Conservation (phyloP, 2,329 filamentous ascomycete species). For the Aspergillus quadricinctus region DNA sequence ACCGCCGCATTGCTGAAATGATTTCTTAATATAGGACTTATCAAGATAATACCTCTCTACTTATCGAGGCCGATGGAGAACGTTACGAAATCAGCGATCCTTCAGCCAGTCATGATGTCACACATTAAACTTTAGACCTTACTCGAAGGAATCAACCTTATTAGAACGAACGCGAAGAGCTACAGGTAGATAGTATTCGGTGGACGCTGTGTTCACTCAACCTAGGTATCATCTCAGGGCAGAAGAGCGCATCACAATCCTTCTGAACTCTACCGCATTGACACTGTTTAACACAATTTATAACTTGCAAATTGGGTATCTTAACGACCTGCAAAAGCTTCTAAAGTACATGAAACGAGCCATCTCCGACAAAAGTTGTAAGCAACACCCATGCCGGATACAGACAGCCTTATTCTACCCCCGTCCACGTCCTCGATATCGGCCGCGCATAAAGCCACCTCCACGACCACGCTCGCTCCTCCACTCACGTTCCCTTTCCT, state of each 20-base stretch:
- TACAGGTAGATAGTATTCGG: neutral
- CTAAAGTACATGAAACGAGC: neutral
- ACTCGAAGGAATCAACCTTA: neutral
- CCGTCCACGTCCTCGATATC: slow-evolving; percentile 45
- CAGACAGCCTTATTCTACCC: slow-evolving; percentile 18
- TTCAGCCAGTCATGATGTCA: slow-evolving; percentile 8
- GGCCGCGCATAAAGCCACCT: slow-evolving; percentile 41
- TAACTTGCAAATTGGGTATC: neutral
- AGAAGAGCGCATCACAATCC: neutral
- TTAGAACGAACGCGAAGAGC: too few species aligned
- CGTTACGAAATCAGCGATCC: neutral
- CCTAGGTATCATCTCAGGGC: neutral
- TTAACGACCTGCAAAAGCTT: neutral
- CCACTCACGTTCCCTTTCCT: slow-evolving; percentile 52
- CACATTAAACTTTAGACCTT: neutral
- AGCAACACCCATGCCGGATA: neutral
- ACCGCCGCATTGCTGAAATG: slow-evolving; percentile 1
- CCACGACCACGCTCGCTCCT: slow-evolving; percentile 49
- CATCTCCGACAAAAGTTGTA: neutral
- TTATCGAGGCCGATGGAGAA: neutral
- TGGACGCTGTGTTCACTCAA: too few species aligned
- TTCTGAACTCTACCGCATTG: neutral
- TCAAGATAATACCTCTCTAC: too few species aligned
- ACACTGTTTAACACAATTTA: neutral
- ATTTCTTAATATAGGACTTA: slow-evolving; percentile 7